Conservation (phyloP, 352 stramenopile species). For the Pythium diclinum region DNA sequence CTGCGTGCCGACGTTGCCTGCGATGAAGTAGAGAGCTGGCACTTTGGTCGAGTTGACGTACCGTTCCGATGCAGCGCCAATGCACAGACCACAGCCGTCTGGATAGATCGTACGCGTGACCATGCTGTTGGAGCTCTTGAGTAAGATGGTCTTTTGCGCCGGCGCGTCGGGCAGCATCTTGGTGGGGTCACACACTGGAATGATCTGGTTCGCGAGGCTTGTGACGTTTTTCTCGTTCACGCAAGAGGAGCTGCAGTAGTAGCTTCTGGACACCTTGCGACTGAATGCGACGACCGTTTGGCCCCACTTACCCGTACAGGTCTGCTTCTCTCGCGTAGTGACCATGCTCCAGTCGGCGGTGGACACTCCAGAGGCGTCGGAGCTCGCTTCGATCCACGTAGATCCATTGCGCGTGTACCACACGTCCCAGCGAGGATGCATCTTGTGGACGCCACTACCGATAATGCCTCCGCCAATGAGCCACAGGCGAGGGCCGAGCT, state of each 20-base stretch:
- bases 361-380: slow-evolving; percentile 60
- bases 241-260: slow-evolving; percentile 57
- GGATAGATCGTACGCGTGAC: slow-evolving; percentile 62
- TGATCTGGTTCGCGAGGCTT: slow-evolving; percentile 53
- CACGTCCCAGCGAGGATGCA: slow-evolving; percentile 68
- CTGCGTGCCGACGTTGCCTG: slow-evolving; percentile 61
- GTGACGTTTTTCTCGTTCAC: slow-evolving; percentile 42
- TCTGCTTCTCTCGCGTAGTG: slow-evolving; percentile 35
- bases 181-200: slow-evolving; percentile 50
- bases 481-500: slow-evolving; percentile 64
- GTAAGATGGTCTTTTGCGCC: slow-evolving; percentile 36
- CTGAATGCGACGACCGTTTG: slow-evolving; percentile 56
- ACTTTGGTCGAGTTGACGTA: slow-evolving; percentile 59
- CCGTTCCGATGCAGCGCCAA: slow-evolving; percentile 32
- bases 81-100: slow-evolving; percentile 67
- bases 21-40: slow-evolving; percentile 60
- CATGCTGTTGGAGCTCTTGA: slow-evolving; percentile 37
- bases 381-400: slow-evolving; percentile 55
- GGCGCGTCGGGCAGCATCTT: slow-evolving; percentile 36
- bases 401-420: slow-evolving; percentile 70
- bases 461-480: slow-evolving; percentile 70
- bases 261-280: slow-evolving; percentile 44
- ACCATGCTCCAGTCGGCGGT: slow-evolving; percentile 79
- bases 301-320: slow-evolving; percentile 75
- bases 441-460: slow-evolving; percentile 67